phyloP scores from a whole-genome alignment of 163 green algal species.

The Trebouxiophyceae sp. region DNA sequence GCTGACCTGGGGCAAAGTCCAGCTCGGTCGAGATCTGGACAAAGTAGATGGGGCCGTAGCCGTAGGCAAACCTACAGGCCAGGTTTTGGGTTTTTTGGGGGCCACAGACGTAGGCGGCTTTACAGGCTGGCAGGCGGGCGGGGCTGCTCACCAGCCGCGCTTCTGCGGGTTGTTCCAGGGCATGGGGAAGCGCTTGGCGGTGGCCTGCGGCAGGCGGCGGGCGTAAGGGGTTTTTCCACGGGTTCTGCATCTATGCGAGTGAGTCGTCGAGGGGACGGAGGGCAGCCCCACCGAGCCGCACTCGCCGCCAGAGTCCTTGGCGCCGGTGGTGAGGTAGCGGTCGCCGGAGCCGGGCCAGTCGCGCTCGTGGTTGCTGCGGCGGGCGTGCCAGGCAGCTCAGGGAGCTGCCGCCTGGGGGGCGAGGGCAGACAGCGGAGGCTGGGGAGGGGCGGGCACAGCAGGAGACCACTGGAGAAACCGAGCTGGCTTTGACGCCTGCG shows the following conservation, averaged over 20 bases:
- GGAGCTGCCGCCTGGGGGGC: too few species aligned
- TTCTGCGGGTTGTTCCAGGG: neutral
- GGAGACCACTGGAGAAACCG: neutral
- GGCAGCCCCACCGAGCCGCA: slow-evolving; percentile 6
- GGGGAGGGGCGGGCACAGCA: neutral
- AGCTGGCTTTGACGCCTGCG: neutral
- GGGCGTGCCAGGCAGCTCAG: neutral
- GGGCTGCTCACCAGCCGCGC: neutral
- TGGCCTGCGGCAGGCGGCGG: too few species aligned
- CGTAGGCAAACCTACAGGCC: slow-evolving; percentile 2
- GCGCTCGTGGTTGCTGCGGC: slow-evolving; percentile 5
- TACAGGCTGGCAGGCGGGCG: neutral
- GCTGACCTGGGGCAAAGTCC: slow-evolving; percentile 8
- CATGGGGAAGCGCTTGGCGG: neutral
- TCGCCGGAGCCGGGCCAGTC: slow-evolving; percentile 11
- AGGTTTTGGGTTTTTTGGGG: neutral
- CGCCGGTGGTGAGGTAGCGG: neutral
- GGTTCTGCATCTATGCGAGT: too few species aligned
- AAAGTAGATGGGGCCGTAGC: slow-evolving; percentile 6
- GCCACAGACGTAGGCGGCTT: neutral
- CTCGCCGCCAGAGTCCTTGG: slow-evolving; percentile 15
- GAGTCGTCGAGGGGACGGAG: too few species aligned
- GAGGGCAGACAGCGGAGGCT: too few species aligned
- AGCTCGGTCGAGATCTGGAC: slow-evolving; percentile 15
- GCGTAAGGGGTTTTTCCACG: too few species aligned